Conservation (phyloP, 1,139 yeast genomes). For the Kodamaea arcana region DNA sequence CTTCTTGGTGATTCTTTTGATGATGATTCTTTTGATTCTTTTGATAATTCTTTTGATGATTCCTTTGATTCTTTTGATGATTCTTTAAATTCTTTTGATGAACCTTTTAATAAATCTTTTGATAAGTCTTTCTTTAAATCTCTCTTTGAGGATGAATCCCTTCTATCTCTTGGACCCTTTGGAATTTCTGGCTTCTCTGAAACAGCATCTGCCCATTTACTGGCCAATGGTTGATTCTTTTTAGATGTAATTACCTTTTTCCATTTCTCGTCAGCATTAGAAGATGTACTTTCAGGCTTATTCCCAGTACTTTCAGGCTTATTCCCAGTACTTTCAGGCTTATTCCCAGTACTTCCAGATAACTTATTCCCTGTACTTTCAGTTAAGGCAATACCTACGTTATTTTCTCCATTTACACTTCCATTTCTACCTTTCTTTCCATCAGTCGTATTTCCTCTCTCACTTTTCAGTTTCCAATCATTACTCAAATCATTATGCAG, state of each 20-base stretch:
- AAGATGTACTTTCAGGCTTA: background rate
- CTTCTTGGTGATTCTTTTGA: background rate
- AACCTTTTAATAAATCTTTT: background rate
- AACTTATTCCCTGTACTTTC: too few species aligned
- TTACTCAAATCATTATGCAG: too few species aligned
- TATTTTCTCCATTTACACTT: background rate
- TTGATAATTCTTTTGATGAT: background rate
- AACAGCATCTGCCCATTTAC: conserved; percentile 28
- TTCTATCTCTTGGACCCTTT: background rate
- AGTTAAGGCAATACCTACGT: too few species aligned
- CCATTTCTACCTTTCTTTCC: too few species aligned
- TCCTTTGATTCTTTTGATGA: background rate
- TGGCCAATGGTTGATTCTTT: conserved; percentile 17
- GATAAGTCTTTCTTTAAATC: background rate
- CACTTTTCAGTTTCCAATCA: too few species aligned
- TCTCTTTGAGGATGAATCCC: background rate
- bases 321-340: background rate
- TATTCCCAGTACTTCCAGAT: background rate
- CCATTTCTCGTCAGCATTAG: conserved; percentile 10
- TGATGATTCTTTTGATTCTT: conserved; percentile 2
- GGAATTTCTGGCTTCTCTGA: conserved; percentile 3
- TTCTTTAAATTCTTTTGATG: conserved; percentile 2
- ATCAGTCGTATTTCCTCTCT: background rate
- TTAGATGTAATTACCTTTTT: conserved; percentile 12
- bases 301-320: background rate